Conservation (phyloP, 78 protist species). For the Creolimax fragrantissima region DNA sequence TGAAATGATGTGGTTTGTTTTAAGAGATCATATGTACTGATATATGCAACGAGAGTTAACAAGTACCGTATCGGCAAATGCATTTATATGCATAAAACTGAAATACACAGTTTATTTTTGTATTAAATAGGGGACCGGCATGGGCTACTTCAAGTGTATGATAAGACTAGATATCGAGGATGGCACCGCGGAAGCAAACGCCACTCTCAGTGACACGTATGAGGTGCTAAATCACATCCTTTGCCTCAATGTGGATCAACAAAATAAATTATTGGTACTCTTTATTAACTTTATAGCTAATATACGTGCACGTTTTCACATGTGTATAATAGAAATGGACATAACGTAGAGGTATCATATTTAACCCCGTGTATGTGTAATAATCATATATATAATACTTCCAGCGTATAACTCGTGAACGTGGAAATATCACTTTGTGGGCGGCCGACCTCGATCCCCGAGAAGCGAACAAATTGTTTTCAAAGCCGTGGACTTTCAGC, state of each 20-base stretch:
- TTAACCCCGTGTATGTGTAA: neutral
- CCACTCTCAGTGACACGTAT: neutral
- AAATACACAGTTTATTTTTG: neutral
- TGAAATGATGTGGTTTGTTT: no score
- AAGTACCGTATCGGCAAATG: no score
- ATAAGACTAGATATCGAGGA: neutral
- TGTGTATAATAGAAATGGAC: neutral
- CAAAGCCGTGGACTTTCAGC: no score
- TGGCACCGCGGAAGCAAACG: neutral
- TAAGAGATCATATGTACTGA: no score
- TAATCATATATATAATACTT: neutral
- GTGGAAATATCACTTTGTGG: neutral
- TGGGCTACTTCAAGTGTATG: neutral
- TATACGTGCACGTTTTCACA: neutral
- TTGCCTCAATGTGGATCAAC: neutral
- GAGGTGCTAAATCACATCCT: neutral
- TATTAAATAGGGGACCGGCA: neutral
- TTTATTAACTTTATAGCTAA: neutral
- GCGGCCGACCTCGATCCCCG: neutral
- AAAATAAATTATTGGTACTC: neutral
- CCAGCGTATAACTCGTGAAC: neutral
- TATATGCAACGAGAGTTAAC: no score
- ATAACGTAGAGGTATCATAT: neutral
- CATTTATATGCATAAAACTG: neutral
- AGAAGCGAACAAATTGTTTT: no score